phyloP scores from a whole-genome alignment of 2,329 filamentous ascomycete species.

The Chalaropsis thielavioides region DNA sequence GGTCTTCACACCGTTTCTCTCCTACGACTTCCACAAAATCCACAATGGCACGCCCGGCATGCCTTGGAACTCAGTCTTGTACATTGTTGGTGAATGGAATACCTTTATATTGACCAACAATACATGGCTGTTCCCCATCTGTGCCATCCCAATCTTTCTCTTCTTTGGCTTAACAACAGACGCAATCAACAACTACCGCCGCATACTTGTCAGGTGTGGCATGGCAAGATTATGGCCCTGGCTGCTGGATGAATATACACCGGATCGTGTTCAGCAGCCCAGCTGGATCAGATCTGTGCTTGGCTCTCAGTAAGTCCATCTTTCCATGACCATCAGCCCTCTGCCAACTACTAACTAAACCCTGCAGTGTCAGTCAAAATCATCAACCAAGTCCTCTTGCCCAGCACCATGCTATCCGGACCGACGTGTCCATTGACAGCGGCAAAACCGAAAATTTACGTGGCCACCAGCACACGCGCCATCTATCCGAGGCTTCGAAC shows the following conservation, averaged over 20 bases:
- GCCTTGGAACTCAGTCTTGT: conserved; percentile 36
- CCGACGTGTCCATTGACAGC: background rate
- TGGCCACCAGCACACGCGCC: background rate
- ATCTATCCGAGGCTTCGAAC: background rate
- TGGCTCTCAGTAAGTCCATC: background rate
- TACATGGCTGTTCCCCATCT: conserved; percentile 35
- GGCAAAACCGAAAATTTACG: background rate
- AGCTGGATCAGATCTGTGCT: conserved; percentile 13
- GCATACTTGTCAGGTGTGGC: conserved; percentile 27
- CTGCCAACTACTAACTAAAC: background rate
- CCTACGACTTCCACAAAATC: conserved; percentile 31
- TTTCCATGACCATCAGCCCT: too few species aligned
- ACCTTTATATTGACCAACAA: conserved; percentile 32
- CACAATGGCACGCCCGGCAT: conserved; percentile 27
- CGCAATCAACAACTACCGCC: conserved; percentile 36
- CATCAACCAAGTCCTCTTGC: background rate
- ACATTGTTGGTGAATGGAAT: conserved; percentile 28
- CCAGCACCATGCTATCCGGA: background rate
- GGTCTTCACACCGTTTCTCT: conserved; percentile 21
- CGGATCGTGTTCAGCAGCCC: conserved; percentile 20
- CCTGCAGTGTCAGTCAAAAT: background rate
- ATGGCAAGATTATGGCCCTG: conserved; percentile 32
- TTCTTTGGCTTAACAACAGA: conserved; percentile 45
- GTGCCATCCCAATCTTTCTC: conserved; percentile 34
- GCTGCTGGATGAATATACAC: conserved; percentile 29